Conservation (phyloP, 495 filamentous ascomycete species). For the Neurospora sublineolata region DNA sequence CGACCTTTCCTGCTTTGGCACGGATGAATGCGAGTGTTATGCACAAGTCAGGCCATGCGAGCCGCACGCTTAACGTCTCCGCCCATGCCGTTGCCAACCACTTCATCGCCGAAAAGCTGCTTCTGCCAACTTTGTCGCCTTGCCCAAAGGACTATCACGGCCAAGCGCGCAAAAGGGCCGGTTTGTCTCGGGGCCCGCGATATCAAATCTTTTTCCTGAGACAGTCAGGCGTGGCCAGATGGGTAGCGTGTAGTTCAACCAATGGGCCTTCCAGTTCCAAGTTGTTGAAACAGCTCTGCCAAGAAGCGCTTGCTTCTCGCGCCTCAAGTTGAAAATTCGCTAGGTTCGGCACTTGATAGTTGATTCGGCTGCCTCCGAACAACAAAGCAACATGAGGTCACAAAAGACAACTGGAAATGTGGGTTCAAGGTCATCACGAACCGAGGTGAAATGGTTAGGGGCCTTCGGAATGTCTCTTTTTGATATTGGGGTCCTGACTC, state of each 20-base stretch:
- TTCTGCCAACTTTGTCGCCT: not conserved
- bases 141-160: not conserved
- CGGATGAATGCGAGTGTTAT: not conserved
- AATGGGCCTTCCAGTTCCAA: not conserved
- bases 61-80: not conserved
- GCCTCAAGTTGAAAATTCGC: not conserved
- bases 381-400: not conserved
- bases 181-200: not conserved
- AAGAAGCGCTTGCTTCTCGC: not conserved
- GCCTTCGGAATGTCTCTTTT: not conserved
- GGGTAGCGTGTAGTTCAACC: not conserved
- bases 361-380: not conserved
- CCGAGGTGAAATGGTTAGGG: not conserved
- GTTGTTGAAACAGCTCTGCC: not conserved
- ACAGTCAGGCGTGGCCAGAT: not conserved
- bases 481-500: not conserved
- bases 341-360: not conserved
- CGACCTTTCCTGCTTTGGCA: not conserved
- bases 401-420: not conserved
- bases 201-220: not conserved
- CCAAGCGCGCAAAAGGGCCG: not conserved
- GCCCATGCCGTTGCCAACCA: not conserved
- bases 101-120: not conserved
- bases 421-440: not conserved
- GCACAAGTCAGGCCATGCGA: not conserved